Evolutionary conservation across 495 filamentous ascomycete species (phyloP).

Genomic region (Podospora comata): DNA sequence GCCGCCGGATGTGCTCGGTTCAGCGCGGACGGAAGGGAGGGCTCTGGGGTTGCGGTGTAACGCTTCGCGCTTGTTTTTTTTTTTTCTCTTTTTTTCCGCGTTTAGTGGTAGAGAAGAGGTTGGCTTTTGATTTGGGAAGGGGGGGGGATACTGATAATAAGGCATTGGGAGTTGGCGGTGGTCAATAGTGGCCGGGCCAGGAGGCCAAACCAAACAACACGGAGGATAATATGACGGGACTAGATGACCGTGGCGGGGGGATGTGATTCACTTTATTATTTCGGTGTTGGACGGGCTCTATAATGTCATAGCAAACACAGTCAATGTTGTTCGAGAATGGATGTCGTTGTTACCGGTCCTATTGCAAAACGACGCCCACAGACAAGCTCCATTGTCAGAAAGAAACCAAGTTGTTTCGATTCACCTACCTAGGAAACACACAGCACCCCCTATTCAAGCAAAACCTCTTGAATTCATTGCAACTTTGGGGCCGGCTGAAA

Average conservation of each 20-base stretch:
- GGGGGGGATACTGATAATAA: background rate
- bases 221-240: background rate
- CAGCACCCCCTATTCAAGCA: too few species aligned
- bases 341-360: too few species aligned
- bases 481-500: too few species aligned
- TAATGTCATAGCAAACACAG: too few species aligned
- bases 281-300: too few species aligned
- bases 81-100: background rate
- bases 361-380: too few species aligned
- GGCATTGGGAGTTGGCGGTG: background rate
- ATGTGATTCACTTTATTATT: background rate
- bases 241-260: background rate
- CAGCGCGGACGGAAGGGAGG: too few species aligned
- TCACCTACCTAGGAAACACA: too few species aligned
- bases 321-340: too few species aligned
- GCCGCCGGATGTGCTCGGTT: background rate
- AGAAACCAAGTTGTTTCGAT: too few species aligned
- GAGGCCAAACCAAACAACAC: background rate
- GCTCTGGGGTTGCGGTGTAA: background rate
- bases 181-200: background rate
- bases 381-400: too few species aligned
- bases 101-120: background rate
- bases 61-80: background rate
- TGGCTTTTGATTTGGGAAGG: background rate
- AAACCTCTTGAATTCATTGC: too few species aligned